Base-by-base conservation (phyloP, 2,329 filamentous ascomycete genomes). In the Emmonsiellopsis sp. region DNA sequence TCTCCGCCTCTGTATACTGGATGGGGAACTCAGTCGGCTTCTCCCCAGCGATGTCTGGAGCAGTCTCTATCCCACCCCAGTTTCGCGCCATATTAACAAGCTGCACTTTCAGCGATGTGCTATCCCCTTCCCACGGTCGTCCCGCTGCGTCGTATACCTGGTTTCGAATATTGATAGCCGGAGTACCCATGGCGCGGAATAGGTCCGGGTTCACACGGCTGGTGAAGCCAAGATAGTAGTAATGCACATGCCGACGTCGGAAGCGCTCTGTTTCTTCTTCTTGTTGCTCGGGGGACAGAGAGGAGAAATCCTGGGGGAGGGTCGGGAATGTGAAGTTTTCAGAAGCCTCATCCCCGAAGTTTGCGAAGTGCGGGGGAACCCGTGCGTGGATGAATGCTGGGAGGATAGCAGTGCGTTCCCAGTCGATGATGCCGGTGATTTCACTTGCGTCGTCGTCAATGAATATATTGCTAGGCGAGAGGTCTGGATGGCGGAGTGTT, bases 341-440 rank as follows among this genome's bases (percentile, higher is more conserved):
- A 37, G 57, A 58, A 11, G 16, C 53, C 26, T 51, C 50, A 38
- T 58, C 57, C 11, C 37, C 40, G 50, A 67, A 70, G 54, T 73
- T 72, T 54, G 69, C 61, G 54, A 73, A 67, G 9, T 54, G 58
- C 2, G 57, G 58, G 16, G 70, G 70, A 34, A 74, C 67, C 10
- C 65, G 66, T 37, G 64, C 62, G 7, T 62, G 61, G 6, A 69
- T 61, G 50, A 70, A 65, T 20, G 62, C 63, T 3, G 69, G 69
- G 6, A 69, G 61, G 10, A 63, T 55, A 2, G 59, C 38, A 37
- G 58, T 58, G 55, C 71, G 61, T 34, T 56, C 48, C 52, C 52
- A 57, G 20, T 57, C 55, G 30, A 57, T 52, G 8, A 57, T 52
- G 8, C 35, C 9, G 20, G 52, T 54, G 15, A 50, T 57, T 9